A percentile compares a stretch with the other conserved stretches of the same genome.
Conservation (phyloP, 371 early-diverging fungal genomes). For the Haplosporangium sp. region DNA sequence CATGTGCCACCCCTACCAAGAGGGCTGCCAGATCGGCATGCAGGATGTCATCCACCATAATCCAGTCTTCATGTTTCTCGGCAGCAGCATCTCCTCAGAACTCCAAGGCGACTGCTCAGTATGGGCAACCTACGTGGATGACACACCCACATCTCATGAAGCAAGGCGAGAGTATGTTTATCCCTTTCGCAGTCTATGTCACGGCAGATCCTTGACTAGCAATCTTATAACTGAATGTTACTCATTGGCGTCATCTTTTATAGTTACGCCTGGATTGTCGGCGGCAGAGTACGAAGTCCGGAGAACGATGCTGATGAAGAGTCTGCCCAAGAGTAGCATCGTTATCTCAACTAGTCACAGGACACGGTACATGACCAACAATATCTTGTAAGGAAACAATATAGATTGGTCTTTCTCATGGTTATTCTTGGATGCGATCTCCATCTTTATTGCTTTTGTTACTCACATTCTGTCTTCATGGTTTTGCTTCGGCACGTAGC, state of each 20-base stretch:
- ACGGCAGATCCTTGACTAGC: background rate
- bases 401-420: background rate
- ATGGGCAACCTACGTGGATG: slow-evolving; percentile 82
- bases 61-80: slow-evolving; percentile 3
- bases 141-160: slow-evolving; percentile 87
- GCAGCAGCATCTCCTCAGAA: background rate
- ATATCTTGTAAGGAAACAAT: slow-evolving; percentile 78
- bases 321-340: slow-evolving; percentile 71
- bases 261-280: slow-evolving; percentile 86
- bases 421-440: background rate
- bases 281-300: slow-evolving; percentile 80
- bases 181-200: background rate
- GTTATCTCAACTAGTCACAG: slow-evolving; percentile 83
- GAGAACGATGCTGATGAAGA: slow-evolving; percentile 71
- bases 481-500: slow-evolving; percentile 34
- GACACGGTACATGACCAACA: slow-evolving; percentile 88
- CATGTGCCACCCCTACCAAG: slow-evolving; percentile 15
- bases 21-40: slow-evolving; percentile 11
- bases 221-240: too few species aligned
- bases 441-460: background rate
- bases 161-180: slow-evolving; percentile 70
- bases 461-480: slow-evolving; percentile 3
- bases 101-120: slow-evolving; percentile 13
- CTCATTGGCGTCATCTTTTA: too few species aligned
- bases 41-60: background rate